A percentile compares a stretch with the other conserved stretches of the same genome.
Evolutionary conservation across 169 alveolate species (phyloP).

Genomic region (Pseudocohnilembus persalinus): DNA sequence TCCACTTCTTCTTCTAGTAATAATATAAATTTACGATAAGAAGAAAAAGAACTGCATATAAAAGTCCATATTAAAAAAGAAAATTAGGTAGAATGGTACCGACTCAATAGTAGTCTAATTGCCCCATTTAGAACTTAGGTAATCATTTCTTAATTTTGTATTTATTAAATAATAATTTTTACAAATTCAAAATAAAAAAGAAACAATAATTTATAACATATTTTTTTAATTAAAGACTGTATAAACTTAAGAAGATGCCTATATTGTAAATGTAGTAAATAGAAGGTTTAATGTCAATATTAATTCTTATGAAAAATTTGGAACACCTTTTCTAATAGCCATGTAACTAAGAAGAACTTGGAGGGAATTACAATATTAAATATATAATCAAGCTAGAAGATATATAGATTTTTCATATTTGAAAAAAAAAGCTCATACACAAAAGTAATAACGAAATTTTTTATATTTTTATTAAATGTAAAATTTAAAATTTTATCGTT

Average conservation of each 20-base stretch:
- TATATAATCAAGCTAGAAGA: conserved; percentile 22
- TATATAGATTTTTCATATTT: conserved; percentile 27
- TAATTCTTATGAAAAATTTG: conserved; percentile 20
- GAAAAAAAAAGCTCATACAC: conserved; percentile 8
- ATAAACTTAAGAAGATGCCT: background rate
- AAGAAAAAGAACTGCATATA: too few relatives aligned
- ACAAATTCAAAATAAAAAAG: background rate
- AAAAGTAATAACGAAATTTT: too few relatives aligned
- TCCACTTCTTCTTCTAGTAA: background rate
- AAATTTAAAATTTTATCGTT: too few relatives aligned
- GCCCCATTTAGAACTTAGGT: too few relatives aligned
- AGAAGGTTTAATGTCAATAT: conserved; percentile 14
- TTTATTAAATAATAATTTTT: too few relatives aligned
- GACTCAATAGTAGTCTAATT: too few relatives aligned
- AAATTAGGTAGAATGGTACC: too few relatives aligned
- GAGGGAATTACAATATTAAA: conserved; percentile 7
- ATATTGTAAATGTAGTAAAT: background rate
- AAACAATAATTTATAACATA: background rate
- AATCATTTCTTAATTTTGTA: too few relatives aligned
- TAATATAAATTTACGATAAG: background rate
- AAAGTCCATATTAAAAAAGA: too few relatives aligned
- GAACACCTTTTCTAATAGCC: conserved; percentile 11
- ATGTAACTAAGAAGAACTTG: conserved; percentile 3
- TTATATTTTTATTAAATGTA: too few relatives aligned
- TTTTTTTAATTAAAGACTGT: conserved; percentile 18